Conservation (phyloP, 2,329 filamentous ascomycete species). For the Lecanicillium sp. region DNA sequence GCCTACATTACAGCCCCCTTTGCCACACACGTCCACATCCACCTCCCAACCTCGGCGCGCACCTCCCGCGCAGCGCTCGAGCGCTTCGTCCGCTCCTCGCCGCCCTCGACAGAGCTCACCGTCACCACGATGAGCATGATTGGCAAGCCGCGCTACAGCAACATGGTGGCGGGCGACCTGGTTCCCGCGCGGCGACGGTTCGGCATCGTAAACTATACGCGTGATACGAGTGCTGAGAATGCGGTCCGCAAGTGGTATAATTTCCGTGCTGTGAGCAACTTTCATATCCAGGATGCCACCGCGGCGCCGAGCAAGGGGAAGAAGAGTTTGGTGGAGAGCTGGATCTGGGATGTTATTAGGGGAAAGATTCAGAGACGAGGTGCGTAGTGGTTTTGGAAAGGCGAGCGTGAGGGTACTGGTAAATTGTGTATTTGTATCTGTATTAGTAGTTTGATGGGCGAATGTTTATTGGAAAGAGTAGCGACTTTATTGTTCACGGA, state of each 20-base stretch:
- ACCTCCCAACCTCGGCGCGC: slow-evolving; percentile 57
- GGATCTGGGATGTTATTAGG: slow-evolving; percentile 32
- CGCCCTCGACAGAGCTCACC: slow-evolving; percentile 37
- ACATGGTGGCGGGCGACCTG: slow-evolving; percentile 30
- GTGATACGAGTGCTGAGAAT: slow-evolving; percentile 26
- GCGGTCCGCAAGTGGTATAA: slow-evolving; percentile 29
- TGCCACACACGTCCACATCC: slow-evolving; percentile 63
- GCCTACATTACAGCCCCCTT: slow-evolving; percentile 59
- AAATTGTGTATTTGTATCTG: no score
- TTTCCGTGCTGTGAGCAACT: slow-evolving; percentile 28
- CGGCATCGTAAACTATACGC: slow-evolving; percentile 32
- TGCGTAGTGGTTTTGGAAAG: no score
- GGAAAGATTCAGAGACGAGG: slow-evolving; percentile 15
- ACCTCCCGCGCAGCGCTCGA: slow-evolving; percentile 47
- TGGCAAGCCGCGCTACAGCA: slow-evolving; percentile 43
- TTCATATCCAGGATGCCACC: slow-evolving; percentile 25
- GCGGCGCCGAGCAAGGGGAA: slow-evolving; percentile 10
- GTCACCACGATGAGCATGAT: slow-evolving; percentile 48
- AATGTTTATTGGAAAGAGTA: no score
- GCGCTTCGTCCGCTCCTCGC: slow-evolving; percentile 39
- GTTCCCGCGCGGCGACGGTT: slow-evolving; percentile 21
- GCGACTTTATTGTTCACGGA: no score
- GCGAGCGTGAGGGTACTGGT: no score
- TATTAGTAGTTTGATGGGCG: no score
- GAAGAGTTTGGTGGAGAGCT: slow-evolving; percentile 25